Base-by-base conservation (phyloP, 169 alveolate species). In the Hepatocystis sp. region DNA sequence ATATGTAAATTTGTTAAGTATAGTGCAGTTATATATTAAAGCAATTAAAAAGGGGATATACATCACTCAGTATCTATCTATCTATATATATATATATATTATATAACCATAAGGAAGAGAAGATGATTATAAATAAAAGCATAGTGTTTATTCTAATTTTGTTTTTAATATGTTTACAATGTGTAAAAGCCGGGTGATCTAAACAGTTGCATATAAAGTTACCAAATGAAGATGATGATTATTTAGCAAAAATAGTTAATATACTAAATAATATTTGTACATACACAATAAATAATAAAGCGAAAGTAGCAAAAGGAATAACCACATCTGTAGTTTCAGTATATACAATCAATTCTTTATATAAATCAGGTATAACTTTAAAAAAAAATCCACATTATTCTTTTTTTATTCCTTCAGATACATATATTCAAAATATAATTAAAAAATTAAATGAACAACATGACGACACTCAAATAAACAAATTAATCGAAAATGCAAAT, bases 131-230 rank as follows among this genome's bases (percentile, higher is more conserved):
- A 42, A 81, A 64, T 32, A n/a, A n/a, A n/a, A n/a, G 51, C 13
- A 23, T 63, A n/a, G 30, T 81, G n/a, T 8, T 53, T 55, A 30
- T 63, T 28, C 10, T 39, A 1, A 63, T 81, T 39, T 56, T 81
- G 56, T 63, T 61, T 17, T 42, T 13, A 25, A 52, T 81, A 30
- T 1, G 49, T 15, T 32, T 23, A 39, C 61, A 15, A 61, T 42
- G 40, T 63, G 89, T 52, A 4, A 84, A 81, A 28, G 71, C 89
- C 4, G 89, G 89, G n/a, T 81, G 89, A 81, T 81, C 89, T 49
- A 81, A 63, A 25, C 30, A 53, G 84, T 81, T 81, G 25, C 84
- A 81, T 53, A 81, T 81, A 61, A 81, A 61, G 34, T 46, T 81
- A 11, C 89, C 89, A 15, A 53, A 64, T 63, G 67, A 81, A 65